A percentile compares a stretch with the other conserved stretches of the same genome.
Evolutionary conservation across 2,329 filamentous ascomycete genomes (phyloP).

Genomic region (Pseudogymnoascus sp.): DNA sequence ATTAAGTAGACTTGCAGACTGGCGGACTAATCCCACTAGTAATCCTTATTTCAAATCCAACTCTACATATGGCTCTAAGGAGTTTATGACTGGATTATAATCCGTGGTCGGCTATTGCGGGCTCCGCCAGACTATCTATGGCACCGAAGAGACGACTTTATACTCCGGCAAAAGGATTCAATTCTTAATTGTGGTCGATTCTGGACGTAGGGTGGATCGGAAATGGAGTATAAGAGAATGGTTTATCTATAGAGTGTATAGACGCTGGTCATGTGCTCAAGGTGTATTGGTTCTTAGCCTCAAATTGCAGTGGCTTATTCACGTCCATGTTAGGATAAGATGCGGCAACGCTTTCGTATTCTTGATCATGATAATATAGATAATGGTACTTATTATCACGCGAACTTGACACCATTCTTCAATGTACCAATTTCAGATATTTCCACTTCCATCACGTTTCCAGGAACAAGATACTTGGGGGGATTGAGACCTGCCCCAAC

Average conservation of each 20-base stretch:
- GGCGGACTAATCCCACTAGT: not conserved
- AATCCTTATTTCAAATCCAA: not conserved
- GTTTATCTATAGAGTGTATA: not conserved
- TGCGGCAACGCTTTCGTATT: not conserved
- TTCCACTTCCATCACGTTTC: slow-evolving; percentile 17
- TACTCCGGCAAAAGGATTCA: not conserved
- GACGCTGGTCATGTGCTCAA: not conserved
- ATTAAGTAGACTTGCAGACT: not conserved
- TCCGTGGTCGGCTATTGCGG: not conserved
- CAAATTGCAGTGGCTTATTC: not conserved
- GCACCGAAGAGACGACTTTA: not conserved
- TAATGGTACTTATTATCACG: slow-evolving; percentile 8
- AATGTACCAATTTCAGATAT: slow-evolving; percentile 18
- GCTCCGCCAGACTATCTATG: not conserved
- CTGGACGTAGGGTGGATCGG: not conserved
- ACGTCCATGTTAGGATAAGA: not conserved
- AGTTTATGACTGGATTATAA: not conserved
- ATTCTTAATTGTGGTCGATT: not conserved
- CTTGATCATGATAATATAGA: not conserved
- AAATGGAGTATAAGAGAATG: not conserved
- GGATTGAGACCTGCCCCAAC: slow-evolving; percentile 38
- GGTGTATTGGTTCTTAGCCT: not conserved
- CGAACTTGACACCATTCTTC: slow-evolving; percentile 16
- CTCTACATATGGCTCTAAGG: not conserved
- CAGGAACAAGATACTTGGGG: slow-evolving; percentile 16